phyloP scores from a whole-genome alignment of 2,329 filamentous ascomycete genomes.

The Fusarium sp. region DNA sequence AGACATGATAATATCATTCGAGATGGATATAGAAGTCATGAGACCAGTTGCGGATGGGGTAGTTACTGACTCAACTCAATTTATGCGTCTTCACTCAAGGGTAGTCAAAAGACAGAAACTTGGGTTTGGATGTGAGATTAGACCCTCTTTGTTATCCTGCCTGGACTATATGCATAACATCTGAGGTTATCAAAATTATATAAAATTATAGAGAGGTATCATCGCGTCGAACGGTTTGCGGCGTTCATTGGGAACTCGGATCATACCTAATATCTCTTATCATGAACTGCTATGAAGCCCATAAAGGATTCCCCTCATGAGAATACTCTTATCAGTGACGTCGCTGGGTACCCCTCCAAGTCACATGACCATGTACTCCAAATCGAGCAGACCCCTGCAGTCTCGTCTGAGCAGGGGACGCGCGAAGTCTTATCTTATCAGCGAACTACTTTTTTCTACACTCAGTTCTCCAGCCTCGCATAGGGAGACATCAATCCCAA shows the following conservation, averaged over 20 bases:
- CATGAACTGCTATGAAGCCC: not conserved
- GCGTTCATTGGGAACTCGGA: no score
- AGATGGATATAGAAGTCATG: not conserved
- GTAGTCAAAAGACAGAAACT: not conserved
- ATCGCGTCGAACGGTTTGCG: no score
- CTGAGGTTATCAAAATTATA: no score
- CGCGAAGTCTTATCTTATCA: slow-evolving; percentile 46
- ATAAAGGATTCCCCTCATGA: not conserved
- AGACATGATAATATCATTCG: not conserved
- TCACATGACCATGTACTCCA: slow-evolving; percentile 36
- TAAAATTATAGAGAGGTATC: no score
- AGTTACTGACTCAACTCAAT: not conserved
- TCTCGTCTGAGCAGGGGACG: not conserved
- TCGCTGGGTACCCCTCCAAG: slow-evolving; percentile 31
- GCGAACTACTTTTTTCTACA: slow-evolving; percentile 41
- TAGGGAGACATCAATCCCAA: slow-evolving; percentile 8
- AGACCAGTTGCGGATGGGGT: not conserved
- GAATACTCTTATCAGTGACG: slow-evolving; percentile 29
- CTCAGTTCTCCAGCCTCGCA: slow-evolving; percentile 22
- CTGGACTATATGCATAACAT: not conserved
- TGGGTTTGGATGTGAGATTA: not conserved
- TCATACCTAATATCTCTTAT: no score
- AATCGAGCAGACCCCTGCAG: not conserved
- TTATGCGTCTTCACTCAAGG: not conserved
- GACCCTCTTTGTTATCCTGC: not conserved